These are phyloP conservation scores for Pyricularia sp. DNA, from an alignment of 2,329 filamentous ascomycete species.

Conservation along the genomic window DNA sequence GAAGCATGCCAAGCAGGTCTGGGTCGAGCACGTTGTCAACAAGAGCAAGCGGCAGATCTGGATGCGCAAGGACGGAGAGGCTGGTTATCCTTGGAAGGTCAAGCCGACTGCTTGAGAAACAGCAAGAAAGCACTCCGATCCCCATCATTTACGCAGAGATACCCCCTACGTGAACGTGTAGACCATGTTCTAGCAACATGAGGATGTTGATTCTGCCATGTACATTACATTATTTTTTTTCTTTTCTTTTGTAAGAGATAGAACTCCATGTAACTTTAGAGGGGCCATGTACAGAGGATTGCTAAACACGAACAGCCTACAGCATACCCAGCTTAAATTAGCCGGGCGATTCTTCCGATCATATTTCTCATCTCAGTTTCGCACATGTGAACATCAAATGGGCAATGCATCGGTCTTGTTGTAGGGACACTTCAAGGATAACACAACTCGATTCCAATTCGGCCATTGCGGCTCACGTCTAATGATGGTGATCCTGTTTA, in stretches of 20 bases:
- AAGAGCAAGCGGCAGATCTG: conserved; percentile 88
- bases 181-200: background rate
- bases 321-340: background rate
- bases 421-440: background rate
- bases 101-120: background rate
- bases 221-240: background rate
- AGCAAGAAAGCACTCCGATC: background rate
- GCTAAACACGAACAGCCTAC: background rate
- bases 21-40: conserved; percentile 75
- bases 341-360: background rate
- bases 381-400: background rate
- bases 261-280: background rate
- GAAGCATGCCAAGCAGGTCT: conserved; percentile 61
- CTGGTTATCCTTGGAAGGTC: conserved; percentile 47
- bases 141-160: background rate
- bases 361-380: background rate
- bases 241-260: background rate
- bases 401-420: background rate
- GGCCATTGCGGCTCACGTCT: background rate
- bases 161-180: background rate
- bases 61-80: conserved; percentile 68
- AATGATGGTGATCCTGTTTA: background rate
- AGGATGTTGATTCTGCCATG: background rate
- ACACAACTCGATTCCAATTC: background rate
- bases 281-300: background rate